Conservation (phyloP, 2,329 filamentous ascomycete genomes). For the Fusarium circinatum region DNA sequence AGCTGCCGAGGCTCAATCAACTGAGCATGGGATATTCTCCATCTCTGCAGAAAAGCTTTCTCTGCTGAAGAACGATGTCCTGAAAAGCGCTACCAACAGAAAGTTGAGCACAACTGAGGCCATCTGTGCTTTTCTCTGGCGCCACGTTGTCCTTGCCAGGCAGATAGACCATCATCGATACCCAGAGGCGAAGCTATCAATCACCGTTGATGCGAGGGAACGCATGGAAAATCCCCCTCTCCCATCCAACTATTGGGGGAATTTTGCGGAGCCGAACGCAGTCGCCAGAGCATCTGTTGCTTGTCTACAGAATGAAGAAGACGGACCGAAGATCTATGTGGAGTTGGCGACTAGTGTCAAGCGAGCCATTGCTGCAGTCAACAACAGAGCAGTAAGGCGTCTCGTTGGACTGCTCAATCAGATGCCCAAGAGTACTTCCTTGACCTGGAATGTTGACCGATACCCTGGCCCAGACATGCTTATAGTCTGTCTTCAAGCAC, state of each 20-base stretch:
- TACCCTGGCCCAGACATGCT: constrained; percentile 16
- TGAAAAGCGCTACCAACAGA: background rate
- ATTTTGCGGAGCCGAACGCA: constrained; percentile 15
- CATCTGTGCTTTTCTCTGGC: constrained; percentile 7
- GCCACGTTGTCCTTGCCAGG: background rate
- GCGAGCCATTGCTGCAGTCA: background rate
- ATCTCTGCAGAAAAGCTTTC: background rate
- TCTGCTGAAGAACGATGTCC: background rate
- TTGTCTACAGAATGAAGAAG: background rate
- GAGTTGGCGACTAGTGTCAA: background rate
- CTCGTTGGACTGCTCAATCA: constrained; percentile 16
- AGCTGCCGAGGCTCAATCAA: background rate
- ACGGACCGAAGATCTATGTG: background rate
- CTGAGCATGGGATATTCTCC: constrained; percentile 5
- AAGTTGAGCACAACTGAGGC: constrained; percentile 2
- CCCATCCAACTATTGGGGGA: constrained; percentile 5
- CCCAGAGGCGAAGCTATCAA: constrained; percentile 2
- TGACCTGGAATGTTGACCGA: constrained; percentile 18
- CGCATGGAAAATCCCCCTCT: background rate
- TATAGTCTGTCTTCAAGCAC: constrained; percentile 13
- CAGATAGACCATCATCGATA: background rate
- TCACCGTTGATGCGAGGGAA: constrained; percentile 4
- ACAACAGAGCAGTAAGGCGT: constrained; percentile 12
- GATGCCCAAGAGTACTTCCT: constrained; percentile 11
- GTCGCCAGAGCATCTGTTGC: background rate